Evolutionary conservation across 2,329 filamentous ascomycete species (phyloP), one percentile per base, ranked within the genome.

Genomic region (Apiospora malaysiana): DNA sequence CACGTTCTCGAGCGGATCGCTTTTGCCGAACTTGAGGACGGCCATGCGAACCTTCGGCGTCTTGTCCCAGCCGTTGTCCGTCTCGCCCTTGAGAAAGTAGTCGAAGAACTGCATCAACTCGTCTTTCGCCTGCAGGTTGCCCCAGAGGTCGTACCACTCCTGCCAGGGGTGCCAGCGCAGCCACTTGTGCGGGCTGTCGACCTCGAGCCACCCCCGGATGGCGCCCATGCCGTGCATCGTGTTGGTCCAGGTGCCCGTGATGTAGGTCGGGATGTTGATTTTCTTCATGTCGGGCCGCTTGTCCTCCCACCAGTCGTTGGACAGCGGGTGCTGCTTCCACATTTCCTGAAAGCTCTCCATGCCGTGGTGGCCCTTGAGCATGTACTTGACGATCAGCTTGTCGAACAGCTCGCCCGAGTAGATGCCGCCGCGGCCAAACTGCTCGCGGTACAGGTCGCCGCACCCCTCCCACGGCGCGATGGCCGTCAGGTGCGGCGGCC

Each of bases 111-210:
- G 71, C 12, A 76, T 71, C 3, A 85, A 77, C 59, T 85, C 83
- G 6, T 79, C 73, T 2, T 78, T 69, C 16, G 67, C 77, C 37
- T 81, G 75, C 2, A 74, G 73, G 21, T 77, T 75, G 51, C 76
- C 77, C 71, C 81, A 85, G 2, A 85, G 74, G 66, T 85, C 83
- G 68, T 80, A 81, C 83, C 83, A 85, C 70, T 85, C 83, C 70
- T 85, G 83, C 4, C 75, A 78, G 6, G 76, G 76, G 65, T 78
- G 76, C 75, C 77, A 80, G 0, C 78, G 78, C 27, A 84, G 77
- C 83, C 82, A 84, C 71, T 84, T 83, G 18, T 82, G 71, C 14
- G 79, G 74, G n/a, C 76, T 73, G 1, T 76, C 72, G 16, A 82
- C 74, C 67, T 81, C 75, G 46, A 80, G 70, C 75, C 78, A 84